Base-by-base conservation (phyloP, 2,329 filamentous ascomycete genomes). In the Colletotrichum kahawae region DNA sequence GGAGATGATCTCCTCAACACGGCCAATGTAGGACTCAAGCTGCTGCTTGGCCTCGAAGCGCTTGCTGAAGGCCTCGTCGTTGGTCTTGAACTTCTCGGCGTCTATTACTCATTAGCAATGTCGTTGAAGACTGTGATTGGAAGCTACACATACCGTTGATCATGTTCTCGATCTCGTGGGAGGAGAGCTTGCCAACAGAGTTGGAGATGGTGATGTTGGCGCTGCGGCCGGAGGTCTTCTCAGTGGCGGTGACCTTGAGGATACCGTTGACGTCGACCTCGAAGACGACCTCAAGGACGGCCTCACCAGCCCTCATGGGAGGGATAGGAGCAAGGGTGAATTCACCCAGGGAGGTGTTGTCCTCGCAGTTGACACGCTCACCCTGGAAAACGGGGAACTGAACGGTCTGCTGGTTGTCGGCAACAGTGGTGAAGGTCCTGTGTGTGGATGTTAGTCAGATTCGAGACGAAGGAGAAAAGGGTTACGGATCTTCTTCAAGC, bases 171-270 rank as follows among this genome's bases (percentile, higher is more conserved):
- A 99, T 99, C 90, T 99, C 97, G 77, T 88, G 88, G 69, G 93
- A 94, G 78, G 95, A 98, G 80, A 99, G 95, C 92, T 99, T 99
- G 87, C 97, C 97, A 82, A 99, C 96, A 76, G 97, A 98, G 93
- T 99, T 99, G 88, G 95, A 95, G 88, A 99, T 99, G 85, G 97
- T 99, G 87, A 99, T 99, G 93, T 99, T 99, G 88, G 97, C 97
- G 84, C 92, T 97, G 86, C 97, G 96, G 83, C 97, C 97, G 38
- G 97, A 98, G 81, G 95, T 96, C 93, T 99, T 99, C 92, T 99
- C 97, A 63, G 96, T 98, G 80, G 97, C 97, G 78, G 96, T 98
- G 83, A 98, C 97, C 93, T 99, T 99, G 80, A 99, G 93, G 86
- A 98, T 98, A 93, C 97, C 97, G 91, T 99, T 99, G 92, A 98